Conservation (phyloP, 495 filamentous ascomycete genomes). For the Neurospora tetrasperma region DNA sequence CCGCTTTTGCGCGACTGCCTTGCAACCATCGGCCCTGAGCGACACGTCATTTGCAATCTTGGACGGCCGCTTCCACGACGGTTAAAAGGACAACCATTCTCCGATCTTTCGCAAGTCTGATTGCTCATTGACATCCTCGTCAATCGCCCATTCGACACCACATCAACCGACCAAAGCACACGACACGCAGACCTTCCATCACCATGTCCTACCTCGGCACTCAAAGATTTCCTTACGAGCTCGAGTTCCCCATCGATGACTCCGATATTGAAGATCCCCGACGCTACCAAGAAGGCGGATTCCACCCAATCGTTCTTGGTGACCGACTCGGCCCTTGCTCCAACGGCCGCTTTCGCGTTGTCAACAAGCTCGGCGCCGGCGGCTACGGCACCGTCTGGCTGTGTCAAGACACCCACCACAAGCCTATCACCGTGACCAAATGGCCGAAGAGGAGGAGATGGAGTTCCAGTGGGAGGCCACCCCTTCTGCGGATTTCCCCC, state of each 20-base stretch:
- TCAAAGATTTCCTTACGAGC: background rate
- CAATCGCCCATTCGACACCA: background rate
- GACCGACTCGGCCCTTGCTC: background rate
- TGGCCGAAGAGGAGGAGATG: too few relatives aligned
- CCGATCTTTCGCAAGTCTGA: background rate
- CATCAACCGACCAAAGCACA: background rate
- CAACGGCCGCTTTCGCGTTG: slow-evolving; percentile 25
- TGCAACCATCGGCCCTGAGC: background rate
- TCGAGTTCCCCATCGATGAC: background rate
- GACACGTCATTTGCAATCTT: background rate
- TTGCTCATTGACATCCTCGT: background rate
- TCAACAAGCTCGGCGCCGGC: slow-evolving; percentile 40
- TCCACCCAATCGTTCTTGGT: background rate
- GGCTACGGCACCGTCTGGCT: slow-evolving; percentile 43
- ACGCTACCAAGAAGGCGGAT: background rate
- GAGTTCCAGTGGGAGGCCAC: too few relatives aligned
- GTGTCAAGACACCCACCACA: slow-evolving; percentile 24
- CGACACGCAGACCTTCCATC: background rate
- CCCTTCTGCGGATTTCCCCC: too few relatives aligned
- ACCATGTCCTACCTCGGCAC: background rate
- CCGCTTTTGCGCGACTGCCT: background rate
- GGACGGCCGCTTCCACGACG: background rate
- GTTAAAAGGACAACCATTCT: background rate
- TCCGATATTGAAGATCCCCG: background rate
- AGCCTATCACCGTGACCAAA: background rate